phyloP scores from a whole-genome alignment of 441 rosid species.

The Caryocar brasiliense region DNA sequence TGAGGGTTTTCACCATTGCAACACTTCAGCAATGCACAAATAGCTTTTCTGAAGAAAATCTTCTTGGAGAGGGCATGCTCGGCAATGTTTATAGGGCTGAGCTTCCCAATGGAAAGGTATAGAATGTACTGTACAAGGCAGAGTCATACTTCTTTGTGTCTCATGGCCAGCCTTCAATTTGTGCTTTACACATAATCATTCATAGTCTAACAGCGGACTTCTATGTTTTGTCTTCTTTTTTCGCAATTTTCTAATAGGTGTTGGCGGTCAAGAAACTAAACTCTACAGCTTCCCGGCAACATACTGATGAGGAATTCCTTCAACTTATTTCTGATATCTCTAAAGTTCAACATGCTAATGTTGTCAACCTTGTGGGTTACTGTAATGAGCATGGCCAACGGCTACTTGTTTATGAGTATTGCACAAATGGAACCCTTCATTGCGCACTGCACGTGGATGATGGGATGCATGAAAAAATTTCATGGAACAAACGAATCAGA shows the following conservation, averaged over 20 bases:
- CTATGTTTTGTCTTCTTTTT: background rate
- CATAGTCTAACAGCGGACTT: background rate
- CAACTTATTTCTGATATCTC: conserved; percentile 41
- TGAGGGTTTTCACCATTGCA: conserved; percentile 53
- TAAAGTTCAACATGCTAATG: conserved; percentile 48
- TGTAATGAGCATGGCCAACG: conserved; percentile 68
- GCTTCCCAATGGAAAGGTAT: conserved; percentile 71
- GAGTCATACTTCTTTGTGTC: background rate
- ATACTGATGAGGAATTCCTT: conserved; percentile 50
- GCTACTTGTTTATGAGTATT: conserved; percentile 58
- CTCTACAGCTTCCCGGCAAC: conserved; percentile 32
- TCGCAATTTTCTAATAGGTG: conserved; percentile 22
- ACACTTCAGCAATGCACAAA: conserved; percentile 77
- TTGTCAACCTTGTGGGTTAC: conserved; percentile 68
- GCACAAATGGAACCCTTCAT: conserved; percentile 51
- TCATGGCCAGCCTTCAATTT: background rate
- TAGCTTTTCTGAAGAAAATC: conserved; percentile 63
- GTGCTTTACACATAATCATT: background rate
- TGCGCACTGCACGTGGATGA: conserved; percentile 61
- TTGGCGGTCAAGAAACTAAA: conserved; percentile 81
- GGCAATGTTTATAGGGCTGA: conserved; percentile 69
- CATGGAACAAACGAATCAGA: conserved; percentile 59
- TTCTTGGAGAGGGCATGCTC: conserved; percentile 65
- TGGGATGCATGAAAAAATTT: conserved; percentile 41
- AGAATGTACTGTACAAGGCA: background rate